phyloP scores from a whole-genome alignment of 192 early-diverging fungal species.

The Podila epicladia region DNA sequence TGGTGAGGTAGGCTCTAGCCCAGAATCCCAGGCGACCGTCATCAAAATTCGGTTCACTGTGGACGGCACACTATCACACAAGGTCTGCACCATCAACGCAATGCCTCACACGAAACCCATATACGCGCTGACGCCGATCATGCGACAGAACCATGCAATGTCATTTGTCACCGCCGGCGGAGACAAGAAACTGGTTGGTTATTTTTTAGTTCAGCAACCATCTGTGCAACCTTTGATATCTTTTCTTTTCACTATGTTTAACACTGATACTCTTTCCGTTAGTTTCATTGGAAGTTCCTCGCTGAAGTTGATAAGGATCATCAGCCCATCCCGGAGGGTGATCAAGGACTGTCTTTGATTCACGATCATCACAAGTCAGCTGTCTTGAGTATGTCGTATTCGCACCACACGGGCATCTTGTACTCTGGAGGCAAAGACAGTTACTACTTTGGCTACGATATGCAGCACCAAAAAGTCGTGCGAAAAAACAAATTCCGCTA shows the following conservation, averaged over 20 bases:
- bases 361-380: constrained; percentile 11
- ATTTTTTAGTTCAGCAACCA: not conserved
- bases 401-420: constrained; percentile 10
- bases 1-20: not conserved
- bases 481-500: constrained; percentile 3
- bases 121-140: constrained; percentile 7
- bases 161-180: constrained; percentile 30
- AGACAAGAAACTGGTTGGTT: constrained; percentile 19
- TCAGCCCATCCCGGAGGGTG: not conserved
- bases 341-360: not conserved
- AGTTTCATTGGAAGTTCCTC: constrained; percentile 32
- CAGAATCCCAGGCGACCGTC: constrained; percentile 28
- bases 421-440: constrained; percentile 22
- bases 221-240: not conserved
- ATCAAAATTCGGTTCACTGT: constrained; percentile 15
- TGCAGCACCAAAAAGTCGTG: not conserved
- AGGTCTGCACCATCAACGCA: constrained; percentile 3
- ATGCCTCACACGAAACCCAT: constrained; percentile 18
- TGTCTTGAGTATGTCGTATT: constrained; percentile 5
- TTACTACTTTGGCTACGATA: constrained; percentile 15
- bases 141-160: constrained; percentile 11
- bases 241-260: not conserved
- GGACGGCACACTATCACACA: constrained; percentile 4
- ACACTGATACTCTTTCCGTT: not conserved
- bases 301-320: not conserved